Evolutionary conservation across 2,329 filamentous ascomycete species (phyloP), one percentile per base, ranked within the genome.

Genomic region (Microdochium nivale): DNA sequence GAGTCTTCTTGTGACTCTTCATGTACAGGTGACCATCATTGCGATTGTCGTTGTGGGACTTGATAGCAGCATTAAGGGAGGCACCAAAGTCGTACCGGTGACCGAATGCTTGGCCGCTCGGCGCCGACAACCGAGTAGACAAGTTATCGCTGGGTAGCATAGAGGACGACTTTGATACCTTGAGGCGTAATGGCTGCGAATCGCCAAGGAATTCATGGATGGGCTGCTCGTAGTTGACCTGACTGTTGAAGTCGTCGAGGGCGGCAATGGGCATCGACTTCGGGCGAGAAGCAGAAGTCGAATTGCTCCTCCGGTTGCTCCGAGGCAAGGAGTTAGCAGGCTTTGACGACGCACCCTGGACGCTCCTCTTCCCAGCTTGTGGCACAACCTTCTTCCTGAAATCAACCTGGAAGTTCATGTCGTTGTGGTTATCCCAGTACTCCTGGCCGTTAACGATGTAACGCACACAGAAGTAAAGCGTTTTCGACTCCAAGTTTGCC

Each of bases 21-120:
- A 79, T 79, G 59, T 80, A 75, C 32, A 85, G 65, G 50, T 77
- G 74, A 62, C 84, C 78, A 47, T 58, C 53, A 9, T 58, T 57
- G 67, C 72, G 70, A 66, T 83, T 80, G 56, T 82, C 83, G 63
- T 88, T 87, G 47, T 86, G 84, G 25, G 81, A 84, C 62, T 86
- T 83, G 65, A 92, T 86, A 13, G 90, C 90, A 49, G 90, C 90
- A 50, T 80, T 85, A 27, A 97, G 78, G 0, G 94, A 97, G n/a
- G 89, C 89, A 55, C 88, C 86, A 67, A 99, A 97, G 71, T 97
- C 92, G 67, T 99, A 99, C 51, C 94, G 87, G 68, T 91, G 91
- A 47, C 90, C 88, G 67, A 97, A 96, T 19, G 86, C 87, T 60
- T 88, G 84, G 25, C 83, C 82, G 57, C 79, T 83, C 1, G 80